These are phyloP conservation scores for Pythium sukuiense DNA, from an alignment of 352 stramenopile species.

Conservation along the genomic window DNA sequence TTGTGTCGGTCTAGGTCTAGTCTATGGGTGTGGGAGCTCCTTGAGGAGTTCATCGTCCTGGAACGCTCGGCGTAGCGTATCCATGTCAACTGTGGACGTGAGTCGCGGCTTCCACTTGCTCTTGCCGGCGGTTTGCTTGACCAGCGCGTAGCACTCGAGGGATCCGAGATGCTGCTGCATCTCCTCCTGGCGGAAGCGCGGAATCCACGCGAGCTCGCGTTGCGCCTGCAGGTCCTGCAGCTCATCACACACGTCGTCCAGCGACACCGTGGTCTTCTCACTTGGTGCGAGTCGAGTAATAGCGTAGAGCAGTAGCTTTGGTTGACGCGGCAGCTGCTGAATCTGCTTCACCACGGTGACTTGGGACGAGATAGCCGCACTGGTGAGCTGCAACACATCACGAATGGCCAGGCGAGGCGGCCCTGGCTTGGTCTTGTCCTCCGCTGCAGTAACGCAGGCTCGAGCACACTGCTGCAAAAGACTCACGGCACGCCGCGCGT, in stretches of 20 bases:
- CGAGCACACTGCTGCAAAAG: constrained; percentile 63
- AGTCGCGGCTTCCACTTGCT: constrained; percentile 43
- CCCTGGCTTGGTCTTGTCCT: neutral
- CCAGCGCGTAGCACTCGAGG: constrained; percentile 71
- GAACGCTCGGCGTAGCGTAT: constrained; percentile 40
- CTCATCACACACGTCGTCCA: constrained; percentile 49
- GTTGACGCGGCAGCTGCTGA: constrained; percentile 56
- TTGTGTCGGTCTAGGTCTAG: neutral
- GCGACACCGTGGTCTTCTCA: constrained; percentile 33
- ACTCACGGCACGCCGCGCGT: constrained; percentile 58
- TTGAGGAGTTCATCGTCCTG: constrained; percentile 52
- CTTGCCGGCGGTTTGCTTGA: constrained; percentile 37
- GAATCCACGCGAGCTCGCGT: constrained; percentile 53
- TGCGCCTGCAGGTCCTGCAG: constrained; percentile 40
- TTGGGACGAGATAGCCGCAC: constrained; percentile 39
- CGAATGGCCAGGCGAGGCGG: constrained; percentile 21
- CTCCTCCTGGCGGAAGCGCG: constrained; percentile 56
- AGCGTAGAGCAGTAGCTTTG: constrained; percentile 67
- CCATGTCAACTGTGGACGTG: constrained; percentile 49
- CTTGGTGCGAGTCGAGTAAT: constrained; percentile 55
- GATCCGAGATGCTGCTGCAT: constrained; percentile 59
- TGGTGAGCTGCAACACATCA: constrained; percentile 40
- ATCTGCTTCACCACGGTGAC: constrained; percentile 45
- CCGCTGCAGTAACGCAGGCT: constrained; percentile 1
- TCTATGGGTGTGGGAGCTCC: constrained; percentile 28